A percentile compares a stretch with the other conserved stretches of the same genome.
These are phyloP conservation scores for Meripilus lineatus DNA, from an alignment of 1,284 basidiomycete species.

Conservation along the genomic window DNA sequence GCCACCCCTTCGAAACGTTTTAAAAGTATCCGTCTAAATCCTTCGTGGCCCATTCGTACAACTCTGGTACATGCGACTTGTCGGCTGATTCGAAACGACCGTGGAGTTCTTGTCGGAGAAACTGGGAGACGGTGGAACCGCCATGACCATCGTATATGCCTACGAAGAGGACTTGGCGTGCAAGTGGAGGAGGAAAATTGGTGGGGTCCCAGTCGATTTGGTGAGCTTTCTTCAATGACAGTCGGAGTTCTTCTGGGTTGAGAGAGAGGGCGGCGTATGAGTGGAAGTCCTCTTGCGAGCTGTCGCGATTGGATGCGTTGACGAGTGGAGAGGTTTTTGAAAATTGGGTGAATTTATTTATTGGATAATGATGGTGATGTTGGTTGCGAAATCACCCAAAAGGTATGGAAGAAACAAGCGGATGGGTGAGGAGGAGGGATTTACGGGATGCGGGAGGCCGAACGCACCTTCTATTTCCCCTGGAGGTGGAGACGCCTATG, in stretches of 20 bases:
- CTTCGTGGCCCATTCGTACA: conserved; percentile 75
- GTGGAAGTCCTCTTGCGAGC: conserved; percentile 83
- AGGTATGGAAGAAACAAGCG: no score
- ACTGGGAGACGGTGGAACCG: conserved; percentile 34
- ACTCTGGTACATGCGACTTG: conserved; percentile 63
- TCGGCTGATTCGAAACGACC: conserved; percentile 73
- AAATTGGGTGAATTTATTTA: no score
- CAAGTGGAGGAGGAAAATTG: conserved; percentile 49
- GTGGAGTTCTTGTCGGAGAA: conserved; percentile 76
- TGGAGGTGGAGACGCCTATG: conserved; percentile 70
- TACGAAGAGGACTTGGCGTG: conserved; percentile 77
- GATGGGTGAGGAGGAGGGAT: no score
- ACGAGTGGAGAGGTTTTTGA: not conserved
- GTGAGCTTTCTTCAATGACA: conserved; percentile 57
- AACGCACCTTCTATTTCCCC: conserved; percentile 67
- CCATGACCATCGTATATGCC: conserved; percentile 81
- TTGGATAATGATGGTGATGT: no score
- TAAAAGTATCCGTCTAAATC: conserved; percentile 84
- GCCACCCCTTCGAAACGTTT: conserved; percentile 82
- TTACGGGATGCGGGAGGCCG: no score
- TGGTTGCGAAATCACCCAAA: no score
- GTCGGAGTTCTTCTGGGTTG: conserved; percentile 65
- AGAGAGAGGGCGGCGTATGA: conserved; percentile 71
- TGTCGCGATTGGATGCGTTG: conserved; percentile 17
- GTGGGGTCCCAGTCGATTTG: conserved; percentile 69